These are phyloP conservation scores for Cnidoscolus chayamansa DNA, from an alignment of 441 rosid species.

Conservation along the genomic window DNA sequence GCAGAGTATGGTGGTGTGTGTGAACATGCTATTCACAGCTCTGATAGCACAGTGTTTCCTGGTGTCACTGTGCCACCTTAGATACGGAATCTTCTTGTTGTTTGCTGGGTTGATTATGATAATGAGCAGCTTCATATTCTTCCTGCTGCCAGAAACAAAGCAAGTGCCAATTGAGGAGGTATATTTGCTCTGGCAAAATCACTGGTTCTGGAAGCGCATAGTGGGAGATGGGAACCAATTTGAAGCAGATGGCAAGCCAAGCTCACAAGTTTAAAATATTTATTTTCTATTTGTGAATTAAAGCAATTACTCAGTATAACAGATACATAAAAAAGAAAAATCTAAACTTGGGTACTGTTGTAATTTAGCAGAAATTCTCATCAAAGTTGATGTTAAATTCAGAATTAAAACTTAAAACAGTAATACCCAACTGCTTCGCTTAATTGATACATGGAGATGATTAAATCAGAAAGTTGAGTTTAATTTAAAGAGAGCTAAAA, in stretches of 20 bases:
- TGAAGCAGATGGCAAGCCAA: conserved; percentile 1
- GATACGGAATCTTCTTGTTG: conserved; percentile 66
- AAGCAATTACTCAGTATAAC: neutral
- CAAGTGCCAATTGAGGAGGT: conserved; percentile 83
- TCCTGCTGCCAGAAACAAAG: conserved; percentile 79
- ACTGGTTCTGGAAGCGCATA: conserved; percentile 72
- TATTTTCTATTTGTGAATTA: neutral
- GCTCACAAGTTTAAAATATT: neutral
- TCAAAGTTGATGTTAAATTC: neutral
- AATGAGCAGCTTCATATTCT: conserved; percentile 68
- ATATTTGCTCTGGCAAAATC: conserved; percentile 64
- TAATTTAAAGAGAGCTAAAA: too few relatives aligned
- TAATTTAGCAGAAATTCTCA: neutral
- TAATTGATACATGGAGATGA: too few relatives aligned
- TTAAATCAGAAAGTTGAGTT: too few relatives aligned
- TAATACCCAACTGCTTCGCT: too few relatives aligned
- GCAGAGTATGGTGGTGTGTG: conserved; percentile 77
- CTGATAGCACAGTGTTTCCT: conserved; percentile 81
- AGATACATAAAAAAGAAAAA: too few relatives aligned
- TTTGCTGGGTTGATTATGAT: conserved; percentile 57
- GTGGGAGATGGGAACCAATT: conserved; percentile 21
- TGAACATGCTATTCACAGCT: conserved; percentile 78
- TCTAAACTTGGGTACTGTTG: too few relatives aligned
- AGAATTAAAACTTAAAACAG: neutral
- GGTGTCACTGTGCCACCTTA: conserved; percentile 67